phyloP scores from a whole-genome alignment of 345 rosid species.

The Populus simonii region DNA sequence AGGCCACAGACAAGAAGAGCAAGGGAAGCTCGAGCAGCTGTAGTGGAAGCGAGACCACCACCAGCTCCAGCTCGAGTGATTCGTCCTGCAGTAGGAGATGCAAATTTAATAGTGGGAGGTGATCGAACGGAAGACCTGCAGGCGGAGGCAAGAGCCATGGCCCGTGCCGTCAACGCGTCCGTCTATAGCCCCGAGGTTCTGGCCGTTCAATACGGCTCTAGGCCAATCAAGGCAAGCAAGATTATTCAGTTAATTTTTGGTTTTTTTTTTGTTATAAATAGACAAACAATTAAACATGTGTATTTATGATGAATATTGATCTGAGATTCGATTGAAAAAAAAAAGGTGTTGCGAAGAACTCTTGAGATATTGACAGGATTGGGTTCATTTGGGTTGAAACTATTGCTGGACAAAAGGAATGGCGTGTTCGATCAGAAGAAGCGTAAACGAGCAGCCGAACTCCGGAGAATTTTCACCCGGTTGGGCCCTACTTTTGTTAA shows the following conservation, averaged over 20 bases:
- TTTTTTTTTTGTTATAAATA: neutral
- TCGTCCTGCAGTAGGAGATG: conserved; percentile 14
- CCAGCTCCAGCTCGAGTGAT: conserved; percentile 5
- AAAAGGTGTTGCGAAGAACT: conserved; percentile 64
- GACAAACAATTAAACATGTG: neutral
- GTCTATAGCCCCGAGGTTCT: conserved; percentile 75
- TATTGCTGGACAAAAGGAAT: conserved; percentile 63
- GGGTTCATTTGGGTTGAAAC: conserved; percentile 65
- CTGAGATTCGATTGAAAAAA: neutral
- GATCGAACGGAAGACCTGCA: conserved; percentile 73
- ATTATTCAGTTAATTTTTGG: neutral
- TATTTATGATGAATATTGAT: neutral
- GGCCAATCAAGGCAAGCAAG: conserved; percentile 61
- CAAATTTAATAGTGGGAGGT: conserved; percentile 8
- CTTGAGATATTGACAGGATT: conserved; percentile 61
- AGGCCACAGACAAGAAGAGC: neutral
- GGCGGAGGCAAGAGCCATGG: conserved; percentile 80
- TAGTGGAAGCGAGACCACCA: conserved; percentile 40
- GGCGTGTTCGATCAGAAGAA: conserved; percentile 63
- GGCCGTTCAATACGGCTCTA: conserved; percentile 59
- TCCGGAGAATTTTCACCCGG: conserved; percentile 66
- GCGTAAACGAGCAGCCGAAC: conserved; percentile 65
- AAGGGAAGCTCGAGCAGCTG: conserved; percentile 29
- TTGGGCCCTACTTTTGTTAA: conserved; percentile 97
- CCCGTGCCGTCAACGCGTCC: conserved; percentile 79